These are phyloP conservation scores for Rhodosporidiobolus odoratus DNA, from an alignment of 768 basidiomycete species.

Conservation along the genomic window DNA sequence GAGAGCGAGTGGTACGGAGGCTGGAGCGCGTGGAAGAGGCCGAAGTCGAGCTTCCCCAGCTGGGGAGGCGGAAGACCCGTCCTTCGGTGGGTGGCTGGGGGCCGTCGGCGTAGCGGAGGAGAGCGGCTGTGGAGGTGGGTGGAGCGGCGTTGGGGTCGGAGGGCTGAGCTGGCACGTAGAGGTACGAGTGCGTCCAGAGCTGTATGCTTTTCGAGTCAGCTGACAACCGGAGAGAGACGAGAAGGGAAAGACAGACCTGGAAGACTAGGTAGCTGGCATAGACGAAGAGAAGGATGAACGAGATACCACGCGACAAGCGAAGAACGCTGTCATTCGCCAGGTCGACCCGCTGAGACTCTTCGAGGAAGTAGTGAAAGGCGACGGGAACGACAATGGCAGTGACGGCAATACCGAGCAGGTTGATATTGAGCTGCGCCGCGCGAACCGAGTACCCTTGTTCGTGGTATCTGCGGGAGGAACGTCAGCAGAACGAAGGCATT, in stretches of 20 bases:
- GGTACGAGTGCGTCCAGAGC: conserved; percentile 44
- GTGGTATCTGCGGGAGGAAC: too few relatives aligned
- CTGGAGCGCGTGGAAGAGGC: background rate
- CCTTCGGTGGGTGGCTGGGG: conserved; percentile 30
- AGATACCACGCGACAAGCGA: conserved; percentile 43
- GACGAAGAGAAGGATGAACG: conserved; percentile 70
- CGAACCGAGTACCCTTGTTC: conserved; percentile 41
- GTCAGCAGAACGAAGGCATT: too few relatives aligned
- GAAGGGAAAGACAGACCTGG: conserved; percentile 49
- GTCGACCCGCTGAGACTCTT: background rate
- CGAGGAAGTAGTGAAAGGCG: conserved; percentile 57
- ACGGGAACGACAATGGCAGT: conserved; percentile 47
- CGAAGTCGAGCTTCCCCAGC: conserved; percentile 26
- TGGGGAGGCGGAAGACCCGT: conserved; percentile 29
- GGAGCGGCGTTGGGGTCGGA: background rate
- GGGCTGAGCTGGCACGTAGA: conserved; percentile 53
- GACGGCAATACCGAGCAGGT: conserved; percentile 39
- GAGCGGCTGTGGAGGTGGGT: background rate
- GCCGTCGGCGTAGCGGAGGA: conserved; percentile 23
- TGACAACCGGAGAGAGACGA: background rate
- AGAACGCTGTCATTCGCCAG: conserved; percentile 27
- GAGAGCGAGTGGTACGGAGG: background rate
- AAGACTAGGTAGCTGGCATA: conserved; percentile 71
- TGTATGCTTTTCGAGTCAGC: background rate
- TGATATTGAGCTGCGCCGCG: conserved; percentile 41